Percentiles rank a stretch among this genome's conserved stretches.
Evolutionary conservation across 257 asterid species (phyloP).

Genomic region (Solanum acaule): DNA sequence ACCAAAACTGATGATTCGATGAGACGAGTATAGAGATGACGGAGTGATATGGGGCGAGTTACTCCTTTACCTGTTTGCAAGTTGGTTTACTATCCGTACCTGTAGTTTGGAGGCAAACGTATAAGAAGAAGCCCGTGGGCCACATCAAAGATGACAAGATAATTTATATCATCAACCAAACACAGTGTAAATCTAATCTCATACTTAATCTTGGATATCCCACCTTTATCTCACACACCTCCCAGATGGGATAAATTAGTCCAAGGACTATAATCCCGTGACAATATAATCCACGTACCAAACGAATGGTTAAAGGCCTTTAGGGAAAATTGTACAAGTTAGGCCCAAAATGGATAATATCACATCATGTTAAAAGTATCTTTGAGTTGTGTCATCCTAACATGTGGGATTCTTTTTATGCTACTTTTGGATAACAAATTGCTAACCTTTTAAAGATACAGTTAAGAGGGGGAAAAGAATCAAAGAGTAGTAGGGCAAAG

Average conservation of each 20-base stretch:
- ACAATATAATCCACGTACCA: not conserved
- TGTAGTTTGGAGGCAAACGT: not conserved
- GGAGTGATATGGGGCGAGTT: not conserved
- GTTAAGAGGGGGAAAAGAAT: not conserved
- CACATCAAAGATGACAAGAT: not conserved
- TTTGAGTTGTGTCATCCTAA: not conserved
- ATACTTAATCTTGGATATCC: not conserved
- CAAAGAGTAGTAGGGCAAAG: not conserved
- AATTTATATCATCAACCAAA: not conserved
- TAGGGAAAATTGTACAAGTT: not conserved
- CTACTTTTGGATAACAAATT: not conserved
- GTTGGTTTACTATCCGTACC: not conserved
- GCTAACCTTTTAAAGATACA: not conserved
- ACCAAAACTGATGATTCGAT: not conserved
- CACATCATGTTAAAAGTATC: not conserved
- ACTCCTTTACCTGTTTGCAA: not conserved
- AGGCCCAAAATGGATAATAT: not conserved
- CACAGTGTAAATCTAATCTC: not conserved
- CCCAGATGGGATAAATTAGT: not conserved
- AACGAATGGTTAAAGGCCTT: not conserved
- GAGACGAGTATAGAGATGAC: not conserved
- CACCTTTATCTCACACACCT: not conserved
- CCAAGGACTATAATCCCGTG: not conserved
- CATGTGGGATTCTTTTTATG: slow-evolving; percentile 1
- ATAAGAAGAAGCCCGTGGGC: not conserved